These are phyloP conservation scores for Pseudogymnoascus pannorum DNA, from an alignment of 2,329 filamentous ascomycete genomes.

Conservation along the genomic window DNA sequence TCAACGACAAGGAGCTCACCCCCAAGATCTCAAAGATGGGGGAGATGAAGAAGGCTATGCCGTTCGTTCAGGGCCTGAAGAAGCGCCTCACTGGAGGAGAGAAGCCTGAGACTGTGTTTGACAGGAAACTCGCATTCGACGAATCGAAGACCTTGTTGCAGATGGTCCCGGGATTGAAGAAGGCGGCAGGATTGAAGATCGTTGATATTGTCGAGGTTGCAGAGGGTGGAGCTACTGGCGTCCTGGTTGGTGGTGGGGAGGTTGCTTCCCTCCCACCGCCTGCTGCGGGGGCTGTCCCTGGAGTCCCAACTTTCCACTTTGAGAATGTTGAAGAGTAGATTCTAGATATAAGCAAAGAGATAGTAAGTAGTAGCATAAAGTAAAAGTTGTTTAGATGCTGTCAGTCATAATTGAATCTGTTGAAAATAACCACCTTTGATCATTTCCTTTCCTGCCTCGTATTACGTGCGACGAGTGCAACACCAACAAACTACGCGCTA, in stretches of 20 bases:
- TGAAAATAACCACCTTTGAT: background rate
- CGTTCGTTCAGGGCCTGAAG: constrained; percentile 85
- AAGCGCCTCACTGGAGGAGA: constrained; percentile 69
- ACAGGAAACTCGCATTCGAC: constrained; percentile 80
- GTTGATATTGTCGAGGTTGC: constrained; percentile 67
- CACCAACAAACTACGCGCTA: background rate
- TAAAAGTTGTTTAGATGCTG: constrained; percentile 4
- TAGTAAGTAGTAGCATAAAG: background rate
- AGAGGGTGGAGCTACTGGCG: constrained; percentile 60
- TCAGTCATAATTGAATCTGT: background rate
- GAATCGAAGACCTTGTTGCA: constrained; percentile 68
- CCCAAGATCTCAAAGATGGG: constrained; percentile 72
- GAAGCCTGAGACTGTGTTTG: constrained; percentile 60
- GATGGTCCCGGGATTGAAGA: constrained; percentile 74
- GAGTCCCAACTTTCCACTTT: constrained; percentile 74
- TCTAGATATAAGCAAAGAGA: background rate
- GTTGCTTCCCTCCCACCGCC: constrained; percentile 47
- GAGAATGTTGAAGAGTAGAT: constrained; percentile 58
- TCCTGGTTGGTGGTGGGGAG: constrained; percentile 47
- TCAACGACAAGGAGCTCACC: constrained; percentile 76
- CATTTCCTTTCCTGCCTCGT: no score
- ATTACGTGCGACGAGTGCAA: background rate
- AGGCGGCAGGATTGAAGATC: constrained; percentile 61
- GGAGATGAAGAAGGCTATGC: constrained; percentile 97
- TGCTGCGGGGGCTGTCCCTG: constrained; percentile 73